Conservation (phyloP, 331 rosid species). For the Prunus yedoensis region DNA sequence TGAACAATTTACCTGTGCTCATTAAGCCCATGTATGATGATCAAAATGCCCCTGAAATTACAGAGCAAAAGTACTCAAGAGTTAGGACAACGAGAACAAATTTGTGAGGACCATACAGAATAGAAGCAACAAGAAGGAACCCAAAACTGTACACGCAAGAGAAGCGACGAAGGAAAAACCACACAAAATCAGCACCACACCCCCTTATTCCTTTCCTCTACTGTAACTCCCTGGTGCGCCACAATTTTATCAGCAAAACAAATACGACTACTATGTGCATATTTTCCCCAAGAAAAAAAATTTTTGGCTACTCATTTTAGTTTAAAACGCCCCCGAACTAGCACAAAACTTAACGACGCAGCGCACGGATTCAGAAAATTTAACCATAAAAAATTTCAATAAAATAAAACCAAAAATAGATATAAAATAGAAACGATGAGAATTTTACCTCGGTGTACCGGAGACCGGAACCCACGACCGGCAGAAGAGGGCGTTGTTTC, state of each 20-base stretch:
- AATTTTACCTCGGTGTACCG: slow-evolving; percentile 61
- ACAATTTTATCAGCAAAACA: background rate
- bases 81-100: background rate
- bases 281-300: background rate
- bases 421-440: background rate
- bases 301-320: background rate
- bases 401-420: too few species aligned
- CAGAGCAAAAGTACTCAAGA: slow-evolving; percentile 5
- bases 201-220: background rate
- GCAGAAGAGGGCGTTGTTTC: slow-evolving; percentile 69
- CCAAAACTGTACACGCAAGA: slow-evolving; percentile 8
- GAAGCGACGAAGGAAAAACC: background rate
- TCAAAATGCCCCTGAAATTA: slow-evolving; percentile 74
- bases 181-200: background rate
- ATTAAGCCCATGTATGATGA: slow-evolving; percentile 93
- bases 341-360: background rate
- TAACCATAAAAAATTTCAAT: background rate
- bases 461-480: slow-evolving; percentile 80
- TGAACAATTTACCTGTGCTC: slow-evolving; percentile 80
- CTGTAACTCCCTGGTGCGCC: background rate
- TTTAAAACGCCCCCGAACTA: background rate
- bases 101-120: slow-evolving; percentile 16
- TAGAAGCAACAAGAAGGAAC: background rate
- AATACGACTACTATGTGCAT: background rate
- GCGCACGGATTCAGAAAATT: background rate